Percentiles rank a stretch among this genome's conserved stretches.
Evolutionary conservation across 768 basidiomycete species (phyloP).

Genomic region (Phanerochaete carnosa): DNA sequence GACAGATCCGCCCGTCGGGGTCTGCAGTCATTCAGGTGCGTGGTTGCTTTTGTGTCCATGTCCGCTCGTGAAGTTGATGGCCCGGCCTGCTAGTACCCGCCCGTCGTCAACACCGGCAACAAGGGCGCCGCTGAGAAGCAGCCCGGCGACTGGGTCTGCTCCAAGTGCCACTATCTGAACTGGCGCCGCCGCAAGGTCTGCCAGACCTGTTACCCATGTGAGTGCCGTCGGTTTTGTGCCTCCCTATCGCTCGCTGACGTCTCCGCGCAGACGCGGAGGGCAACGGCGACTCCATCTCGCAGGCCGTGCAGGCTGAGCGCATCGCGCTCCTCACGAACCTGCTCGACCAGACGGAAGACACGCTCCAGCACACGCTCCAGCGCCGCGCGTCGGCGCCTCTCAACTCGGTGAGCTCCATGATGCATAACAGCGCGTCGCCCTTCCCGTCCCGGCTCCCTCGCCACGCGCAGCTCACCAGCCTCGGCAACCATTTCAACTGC

Average conservation of each 20-base stretch:
- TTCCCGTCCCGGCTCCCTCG: background rate
- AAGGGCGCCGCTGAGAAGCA: slow-evolving; percentile 83
- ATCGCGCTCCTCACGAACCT: slow-evolving; percentile 78
- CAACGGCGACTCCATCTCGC: slow-evolving; percentile 83
- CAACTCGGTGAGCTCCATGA: background rate
- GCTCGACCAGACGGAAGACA: slow-evolving; percentile 43
- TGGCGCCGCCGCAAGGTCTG: slow-evolving; percentile 88
- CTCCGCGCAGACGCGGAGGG: slow-evolving; percentile 68
- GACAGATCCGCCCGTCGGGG: slow-evolving; percentile 63
- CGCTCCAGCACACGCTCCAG: background rate
- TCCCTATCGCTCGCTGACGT: background rate
- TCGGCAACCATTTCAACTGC: background rate
- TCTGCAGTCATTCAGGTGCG: slow-evolving; percentile 55
- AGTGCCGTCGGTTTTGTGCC: slow-evolving; percentile 25
- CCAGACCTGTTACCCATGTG: slow-evolving; percentile 84
- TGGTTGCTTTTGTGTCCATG: background rate
- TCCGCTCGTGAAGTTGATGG: background rate
- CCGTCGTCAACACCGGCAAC: slow-evolving; percentile 87
- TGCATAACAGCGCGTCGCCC: background rate
- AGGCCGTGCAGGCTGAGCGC: slow-evolving; percentile 81
- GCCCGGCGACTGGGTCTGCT: slow-evolving; percentile 60
- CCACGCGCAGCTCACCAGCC: background rate
- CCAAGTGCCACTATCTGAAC: slow-evolving; percentile 83
- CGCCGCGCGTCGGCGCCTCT: slow-evolving; percentile 10
- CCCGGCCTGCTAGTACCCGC: slow-evolving; percentile 58